Percentiles rank a stretch among this genome's conserved stretches.
Conservation (phyloP, 208 protist genomes). For the Balamuthia mandrillaris region DNA sequence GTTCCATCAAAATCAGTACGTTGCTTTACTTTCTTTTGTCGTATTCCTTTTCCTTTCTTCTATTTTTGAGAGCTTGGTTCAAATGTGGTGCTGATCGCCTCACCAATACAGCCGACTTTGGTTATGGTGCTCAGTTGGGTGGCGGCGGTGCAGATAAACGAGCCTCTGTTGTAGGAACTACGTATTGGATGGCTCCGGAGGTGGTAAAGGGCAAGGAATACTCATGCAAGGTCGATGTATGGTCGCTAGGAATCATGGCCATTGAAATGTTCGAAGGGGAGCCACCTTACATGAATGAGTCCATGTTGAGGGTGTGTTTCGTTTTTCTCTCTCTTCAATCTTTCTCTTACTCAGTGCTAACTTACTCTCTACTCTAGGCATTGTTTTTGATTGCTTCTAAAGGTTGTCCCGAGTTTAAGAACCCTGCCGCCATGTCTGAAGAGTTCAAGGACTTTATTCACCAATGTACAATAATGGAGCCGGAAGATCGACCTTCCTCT, state of each 20-base stretch:
- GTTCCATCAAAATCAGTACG: neutral
- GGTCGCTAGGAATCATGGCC: constrained; percentile 29
- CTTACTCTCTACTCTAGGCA: neutral
- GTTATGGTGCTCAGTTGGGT: neutral
- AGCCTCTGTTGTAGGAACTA: too few relatives aligned
- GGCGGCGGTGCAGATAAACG: neutral
- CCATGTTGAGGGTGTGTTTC: constrained; percentile 12
- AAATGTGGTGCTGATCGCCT: neutral
- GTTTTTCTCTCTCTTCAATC: too few relatives aligned
- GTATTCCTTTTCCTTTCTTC: neutral
- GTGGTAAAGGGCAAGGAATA: too few relatives aligned
- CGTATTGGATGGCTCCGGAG: too few relatives aligned
- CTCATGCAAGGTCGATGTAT: constrained; percentile 18
- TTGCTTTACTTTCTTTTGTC: neutral
- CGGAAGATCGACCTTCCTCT: neutral
- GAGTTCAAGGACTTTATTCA: neutral
- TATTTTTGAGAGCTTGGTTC: too few relatives aligned
- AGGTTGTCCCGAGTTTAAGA: neutral
- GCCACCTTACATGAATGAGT: constrained; percentile 17
- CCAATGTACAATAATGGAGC: neutral
- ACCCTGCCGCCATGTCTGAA: neutral
- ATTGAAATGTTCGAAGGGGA: constrained; percentile 7
- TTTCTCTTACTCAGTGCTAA: neutral
- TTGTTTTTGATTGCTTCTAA: neutral
- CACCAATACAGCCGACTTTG: neutral